Evolutionary conservation across 2,329 filamentous ascomycete species (phyloP), one percentile per base, ranked within the genome.

Genomic region (Stagonosporopsis chrysanthemi): DNA sequence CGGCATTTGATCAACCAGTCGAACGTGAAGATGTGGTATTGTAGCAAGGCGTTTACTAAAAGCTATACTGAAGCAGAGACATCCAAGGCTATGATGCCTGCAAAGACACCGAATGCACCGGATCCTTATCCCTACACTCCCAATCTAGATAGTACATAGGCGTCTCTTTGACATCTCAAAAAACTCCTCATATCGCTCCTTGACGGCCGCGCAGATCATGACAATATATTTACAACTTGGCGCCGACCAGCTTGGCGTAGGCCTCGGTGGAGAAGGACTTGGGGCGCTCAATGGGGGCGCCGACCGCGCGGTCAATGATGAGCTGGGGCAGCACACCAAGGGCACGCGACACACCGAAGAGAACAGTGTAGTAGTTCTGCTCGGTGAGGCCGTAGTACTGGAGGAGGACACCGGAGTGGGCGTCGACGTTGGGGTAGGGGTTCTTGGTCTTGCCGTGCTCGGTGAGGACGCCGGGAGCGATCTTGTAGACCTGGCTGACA

Each of bases 371-470:
- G 90, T 96, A 99, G 90, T 89, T 98, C 82, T 95, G 90, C 87
- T 99, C 94, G 65, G 91, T 98, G 79, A 99, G 86, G 76, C 95
- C 95, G 84, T 99, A 99, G 90, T 99, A 95, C 86, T 99, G 95
- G 72, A 99, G 91, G 68, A 99, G 91, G 69, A 99, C 95, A 86
- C 95, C 95, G 29, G 93, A 97, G 90, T 98, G 95, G 76, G 94
- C 93, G 77, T 98, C 94, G 76, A 98, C 93, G 85, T 98, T 98
- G 81, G 95, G 95, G 87, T 86, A 98, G 69, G 94, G 94, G 90
- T 98, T 97, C 91, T 98, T 98, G 86, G 94, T 98, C 91, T 99
- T 99, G 84, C 95, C 95, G 85, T 99, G 95, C 89, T 99, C 92
- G 68, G 95, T 99, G 79, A 99, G 86, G 74, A 99, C 95, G 75